phyloP scores from a whole-genome alignment of 257 asterid species.

The Knoxia roxburghii region DNA sequence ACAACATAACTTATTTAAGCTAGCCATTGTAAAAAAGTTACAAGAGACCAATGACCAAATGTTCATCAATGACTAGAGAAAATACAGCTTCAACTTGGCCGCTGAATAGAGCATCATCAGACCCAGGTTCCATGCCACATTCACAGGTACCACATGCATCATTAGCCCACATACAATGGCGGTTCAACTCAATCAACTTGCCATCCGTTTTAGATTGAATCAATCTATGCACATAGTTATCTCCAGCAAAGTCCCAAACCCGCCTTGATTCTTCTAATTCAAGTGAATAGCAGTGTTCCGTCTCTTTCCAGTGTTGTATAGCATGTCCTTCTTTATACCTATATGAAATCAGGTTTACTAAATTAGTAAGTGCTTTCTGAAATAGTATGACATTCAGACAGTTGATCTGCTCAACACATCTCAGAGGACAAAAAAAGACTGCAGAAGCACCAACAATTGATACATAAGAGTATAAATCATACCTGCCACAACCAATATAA shows the following conservation, averaged over 20 bases:
- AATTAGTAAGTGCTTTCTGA: constrained; percentile 2
- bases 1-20: constrained; percentile 4
- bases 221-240: constrained; percentile 92
- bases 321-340: constrained; percentile 87
- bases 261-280: constrained; percentile 96
- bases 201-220: constrained; percentile 97
- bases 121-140: constrained; percentile 33
- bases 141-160: constrained; percentile 44
- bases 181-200: constrained; percentile 82
- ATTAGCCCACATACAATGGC: constrained; percentile 40
- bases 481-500: constrained; percentile 95
- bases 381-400: neutral
- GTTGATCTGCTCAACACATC: neutral
- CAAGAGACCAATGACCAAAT: constrained; percentile 8
- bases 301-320: constrained; percentile 84
- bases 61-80: constrained; percentile 11
- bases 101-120: constrained; percentile 46
- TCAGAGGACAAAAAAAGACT: neutral
- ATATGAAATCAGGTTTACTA: constrained; percentile 10
- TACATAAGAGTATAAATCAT: constrained; percentile 1
- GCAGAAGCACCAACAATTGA: neutral
- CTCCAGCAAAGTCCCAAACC: constrained; percentile 96
- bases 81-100: constrained; percentile 79
- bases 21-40: constrained; percentile 2
- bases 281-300: constrained; percentile 92